Evolutionary conservation across 441 rosid genomes (phyloP), one percentile per base, ranked within the genome.

Genomic region (Macaranga tanarius): DNA sequence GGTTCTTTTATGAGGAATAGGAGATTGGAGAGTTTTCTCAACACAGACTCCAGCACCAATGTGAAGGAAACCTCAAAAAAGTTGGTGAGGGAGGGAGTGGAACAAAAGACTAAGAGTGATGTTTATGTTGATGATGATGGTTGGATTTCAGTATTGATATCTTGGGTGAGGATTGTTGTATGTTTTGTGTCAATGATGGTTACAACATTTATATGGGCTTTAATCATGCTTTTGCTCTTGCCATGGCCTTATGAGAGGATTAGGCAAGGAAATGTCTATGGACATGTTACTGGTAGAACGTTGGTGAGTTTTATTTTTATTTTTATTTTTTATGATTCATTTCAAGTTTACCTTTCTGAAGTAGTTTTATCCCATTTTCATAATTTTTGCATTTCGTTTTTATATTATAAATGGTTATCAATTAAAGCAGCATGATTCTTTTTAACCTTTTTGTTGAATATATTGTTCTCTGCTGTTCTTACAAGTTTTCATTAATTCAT

Each of bases 201-300:
- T 13, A 84, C 86, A 13, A 81, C 88, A 16, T 62, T 78, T 60
- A 64, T 83, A 31, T 87, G 89, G 91, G 75, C 86, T 34, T 5
- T 81, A 38, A 68, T 86, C 75, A 76, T 86, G 82, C 55, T 84
- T 38, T 11, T 80, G 70, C 80, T 87, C 70, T 51, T 86, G 58
- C 91, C 89, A 0, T 87, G 89, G 87, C 86, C 89, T 17, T 48
- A 56, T 61, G 76, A 81, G 82, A 80, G 91, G 75, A 77, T 83
- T 50, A 70, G 81, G 76, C 91, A 84, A 66, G 87, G 89, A 38
- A 87, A 82, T 71, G 64, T 85, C 70, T 87, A 83, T 63, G 89
- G 91, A n/a, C 89, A 87, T 76, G 80, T 84, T 8, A 84, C 89
- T 73, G 91, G 89, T 48, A 78, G 91, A 81, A 79, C 86, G 80